Evolutionary conservation across 345 rosid species (phyloP), one percentile per base, ranked within the genome.

Genomic region (Cardamine chenopodiifolia): DNA sequence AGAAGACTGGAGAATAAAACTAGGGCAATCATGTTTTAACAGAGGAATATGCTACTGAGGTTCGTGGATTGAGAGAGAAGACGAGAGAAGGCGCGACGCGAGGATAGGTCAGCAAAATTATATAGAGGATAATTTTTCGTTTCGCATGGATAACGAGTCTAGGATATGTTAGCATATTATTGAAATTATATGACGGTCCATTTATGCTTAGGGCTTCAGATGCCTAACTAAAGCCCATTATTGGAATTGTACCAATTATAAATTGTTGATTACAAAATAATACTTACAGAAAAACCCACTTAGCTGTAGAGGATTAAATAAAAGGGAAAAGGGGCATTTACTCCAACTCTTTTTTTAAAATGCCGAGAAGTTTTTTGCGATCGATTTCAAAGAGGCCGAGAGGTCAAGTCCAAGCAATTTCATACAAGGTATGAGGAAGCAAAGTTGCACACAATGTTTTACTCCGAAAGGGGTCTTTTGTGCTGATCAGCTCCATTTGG

Each of bases 71-170:
- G 17, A 35, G 61, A 63, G 55, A n/a, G n/a, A 55, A 17, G 75
- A 69, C 49, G 66, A 70, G 66, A 70, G 40, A 78, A 39, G 56
- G 61, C 19, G 68, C 40, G 81, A 77, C 67, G 72, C 80, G 80
- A 71, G 68, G 81, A 78, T 71, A 71, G 81, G 81, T 60, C 77
- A 71, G 32, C 26, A 49, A 40, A 29, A 70, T 56, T 77, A 55
- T 18, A 60, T 22, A 11, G 4, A 26, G 62, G 79, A 75, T 74
- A 66, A 34, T 18, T 17, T 57, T 64, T 28, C 8, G n/a, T 31
- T 72, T 45, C 17, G 39, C 39, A 39, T 18, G 70, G 79, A 76
- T 77, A 70, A 77, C 72, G 48, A 63, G 70, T 56, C 12, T 20
- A 14, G 4, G 80, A 70, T 29, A 62, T 70, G 75, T 70, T 17